A percentile compares a stretch with the other conserved stretches of the same genome.
Conservation (phyloP, 2,329 filamentous ascomycete species). For the Pseudogymnoascus sp. region DNA sequence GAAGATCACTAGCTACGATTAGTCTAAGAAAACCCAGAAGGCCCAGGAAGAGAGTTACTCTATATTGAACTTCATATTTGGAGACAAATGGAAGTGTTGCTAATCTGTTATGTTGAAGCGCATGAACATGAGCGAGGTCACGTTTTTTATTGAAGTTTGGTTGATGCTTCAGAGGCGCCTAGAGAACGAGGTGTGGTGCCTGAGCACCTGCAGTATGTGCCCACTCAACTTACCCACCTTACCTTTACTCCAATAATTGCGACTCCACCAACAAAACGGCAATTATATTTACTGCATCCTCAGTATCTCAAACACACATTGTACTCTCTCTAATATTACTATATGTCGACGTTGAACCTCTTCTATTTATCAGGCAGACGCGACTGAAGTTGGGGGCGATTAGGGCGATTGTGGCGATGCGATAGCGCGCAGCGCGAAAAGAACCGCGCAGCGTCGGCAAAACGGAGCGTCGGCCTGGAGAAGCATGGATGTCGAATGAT, state of each 20-base stretch:
- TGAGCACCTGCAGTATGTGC: not conserved
- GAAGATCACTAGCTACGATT: conserved; percentile 46
- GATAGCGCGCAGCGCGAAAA: not conserved
- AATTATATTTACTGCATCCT: not conserved
- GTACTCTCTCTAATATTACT: not conserved
- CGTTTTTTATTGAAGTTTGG: conserved; percentile 6
- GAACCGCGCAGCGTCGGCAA: conserved; percentile 9
- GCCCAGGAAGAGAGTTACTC: conserved; percentile 41
- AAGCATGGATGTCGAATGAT: not conserved
- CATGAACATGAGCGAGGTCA: not conserved
- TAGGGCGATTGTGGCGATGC: conserved; percentile 3
- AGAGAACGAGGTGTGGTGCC: conserved; percentile 1
- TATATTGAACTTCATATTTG: conserved; percentile 70
- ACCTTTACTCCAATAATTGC: not conserved
- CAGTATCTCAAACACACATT: not conserved
- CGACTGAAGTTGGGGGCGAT: not conserved
- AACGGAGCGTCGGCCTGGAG: conserved; percentile 7
- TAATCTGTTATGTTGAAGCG: not conserved
- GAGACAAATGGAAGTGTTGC: not conserved
- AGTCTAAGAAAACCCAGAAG: conserved; percentile 16
- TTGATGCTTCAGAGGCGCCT: not conserved
- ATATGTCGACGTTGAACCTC: not conserved
- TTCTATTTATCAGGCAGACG: conserved; percentile 1
- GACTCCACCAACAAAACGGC: not conserved
- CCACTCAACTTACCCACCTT: conserved; percentile 1